These are phyloP conservation scores for Debaryomyces udenii DNA, from an alignment of 1,139 yeast species.

Conservation along the genomic window DNA sequence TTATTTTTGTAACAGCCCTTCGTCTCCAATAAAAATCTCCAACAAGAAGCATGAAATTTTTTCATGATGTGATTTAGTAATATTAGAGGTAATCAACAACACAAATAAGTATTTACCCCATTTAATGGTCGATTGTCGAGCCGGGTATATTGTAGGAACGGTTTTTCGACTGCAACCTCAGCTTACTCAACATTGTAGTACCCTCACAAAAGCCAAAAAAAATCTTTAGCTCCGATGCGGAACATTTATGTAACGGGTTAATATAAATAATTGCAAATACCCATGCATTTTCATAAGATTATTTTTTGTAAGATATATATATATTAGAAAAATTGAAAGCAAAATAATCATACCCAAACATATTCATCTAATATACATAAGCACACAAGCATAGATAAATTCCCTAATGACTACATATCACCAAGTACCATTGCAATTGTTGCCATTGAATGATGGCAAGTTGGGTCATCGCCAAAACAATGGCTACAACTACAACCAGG, in stretches of 20 bases:
- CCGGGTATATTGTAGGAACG: slow-evolving; percentile 1
- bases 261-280: slow-evolving; percentile 10
- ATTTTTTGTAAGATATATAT: not conserved
- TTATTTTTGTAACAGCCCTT: slow-evolving; percentile 1
- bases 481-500: not conserved
- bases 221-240: slow-evolving; percentile 15
- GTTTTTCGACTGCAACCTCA: slow-evolving; percentile 4
- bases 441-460: slow-evolving; percentile 15
- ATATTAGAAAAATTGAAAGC: too few species aligned
- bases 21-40: slow-evolving; percentile 7
- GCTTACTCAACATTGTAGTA: slow-evolving; percentile 8
- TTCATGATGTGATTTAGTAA: not conserved
- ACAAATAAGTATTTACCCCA: slow-evolving; percentile 5
- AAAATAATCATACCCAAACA: too few species aligned
- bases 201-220: slow-evolving; percentile 8
- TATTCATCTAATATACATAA: too few species aligned
- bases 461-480: slow-evolving; percentile 1
- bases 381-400: not conserved
- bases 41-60: slow-evolving; percentile 3
- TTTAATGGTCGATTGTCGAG: slow-evolving; percentile 3
- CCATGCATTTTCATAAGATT: slow-evolving; percentile 4
- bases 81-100: not conserved
- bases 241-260: slow-evolving; percentile 11
- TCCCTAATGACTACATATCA: slow-evolving; percentile 14
- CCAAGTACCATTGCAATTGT: slow-evolving; percentile 17